These are phyloP conservation scores for Calycina herbarum DNA, from an alignment of 2,329 filamentous ascomycete species.

Conservation along the genomic window DNA sequence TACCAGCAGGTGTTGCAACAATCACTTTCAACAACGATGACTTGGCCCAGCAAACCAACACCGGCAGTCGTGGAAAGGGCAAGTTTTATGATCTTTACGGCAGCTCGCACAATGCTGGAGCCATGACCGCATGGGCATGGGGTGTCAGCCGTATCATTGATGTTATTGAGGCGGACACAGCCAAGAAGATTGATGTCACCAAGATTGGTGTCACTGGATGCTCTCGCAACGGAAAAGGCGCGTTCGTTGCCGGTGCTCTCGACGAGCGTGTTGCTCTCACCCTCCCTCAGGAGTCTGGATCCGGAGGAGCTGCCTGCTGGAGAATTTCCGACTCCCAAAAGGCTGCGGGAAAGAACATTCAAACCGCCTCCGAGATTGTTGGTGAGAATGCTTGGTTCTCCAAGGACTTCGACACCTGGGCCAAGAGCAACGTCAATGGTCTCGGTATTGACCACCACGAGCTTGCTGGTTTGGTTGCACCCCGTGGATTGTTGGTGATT, in stretches of 20 bases:
- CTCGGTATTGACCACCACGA: conserved; percentile 59
- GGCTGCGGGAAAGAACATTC: conserved; percentile 55
- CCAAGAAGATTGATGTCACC: conserved; percentile 47
- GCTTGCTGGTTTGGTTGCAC: conserved; percentile 58
- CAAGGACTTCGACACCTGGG: conserved; percentile 52
- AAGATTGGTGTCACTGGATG: conserved; percentile 61
- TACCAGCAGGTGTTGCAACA: conserved; percentile 54
- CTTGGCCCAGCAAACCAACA: conserved; percentile 51
- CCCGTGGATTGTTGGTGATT: conserved; percentile 55
- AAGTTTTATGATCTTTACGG: conserved; percentile 62
- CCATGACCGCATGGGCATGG: conserved; percentile 64
- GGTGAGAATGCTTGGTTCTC: conserved; percentile 66
- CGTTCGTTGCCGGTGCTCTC: conserved; percentile 60
- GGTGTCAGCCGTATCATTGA: conserved; percentile 61
- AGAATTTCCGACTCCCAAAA: conserved; percentile 54
- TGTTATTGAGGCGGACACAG: conserved; percentile 51
- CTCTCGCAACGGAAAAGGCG: conserved; percentile 64
- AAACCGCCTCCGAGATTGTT: conserved; percentile 59
- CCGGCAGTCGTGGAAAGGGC: conserved; percentile 53
- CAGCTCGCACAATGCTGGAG: conserved; percentile 53
- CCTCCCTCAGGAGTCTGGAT: conserved; percentile 62
- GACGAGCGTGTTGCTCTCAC: conserved; percentile 60
- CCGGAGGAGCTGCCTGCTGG: conserved; percentile 63
- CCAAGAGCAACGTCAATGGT: conserved; percentile 42
- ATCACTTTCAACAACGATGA: conserved; percentile 61